Base-by-base conservation (phyloP, 176 grass and related monocot species). In the Tillandsia fasciculata region DNA sequence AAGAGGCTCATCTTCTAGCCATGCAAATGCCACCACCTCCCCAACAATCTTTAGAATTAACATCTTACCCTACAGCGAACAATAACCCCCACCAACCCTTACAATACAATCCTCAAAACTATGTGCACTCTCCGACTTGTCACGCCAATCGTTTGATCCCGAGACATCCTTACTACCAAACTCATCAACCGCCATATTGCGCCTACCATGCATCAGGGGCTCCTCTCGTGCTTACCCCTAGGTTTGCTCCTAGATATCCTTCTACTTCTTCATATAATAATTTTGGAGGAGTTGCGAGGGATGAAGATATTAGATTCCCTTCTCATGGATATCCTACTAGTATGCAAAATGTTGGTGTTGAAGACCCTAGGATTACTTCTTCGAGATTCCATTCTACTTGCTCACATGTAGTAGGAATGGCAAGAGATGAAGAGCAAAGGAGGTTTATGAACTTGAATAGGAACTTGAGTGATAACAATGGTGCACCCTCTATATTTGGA, bases 1-100 rank as follows among this genome's bases (percentile, higher is more conserved):
- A 52, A 63, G 64, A 74, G 9, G 12, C 1, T 75, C 72, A 64
- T 26, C 27, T 75, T 12, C 26, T 51, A 65, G 54, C 54, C 14
- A 17, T 59, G 54, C 54, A 59, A 59, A 59, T 59, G 54, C 54
- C 54, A 59, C 54, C 54, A 59, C 54, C 54, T 59, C 54, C 12
- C n/a, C 12, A 9, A 13, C 54, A 14, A 22, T 17, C n/a, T 59
- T 14, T 18, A 59, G 7, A 18, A 14, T 22, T 20, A 8, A 13
- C 54, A 59, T 59, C 54, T 59, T 59, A 17, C 20, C 14, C 0
- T 2, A 13, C n/a, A 2, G 20, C 9, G 15, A 20, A 22, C 20
- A 42, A 42, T 7, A 42, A 42, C 33, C 54, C 14, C n/a, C 54
- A 22, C 3, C 14, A 8, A n/a, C 20, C 9, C 6, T 59, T 17